A percentile compares a stretch with the other conserved stretches of the same genome.
Evolutionary conservation across 176 grass and related monocot species (phyloP).

Genomic region (Rhynchospora breviuscula): DNA sequence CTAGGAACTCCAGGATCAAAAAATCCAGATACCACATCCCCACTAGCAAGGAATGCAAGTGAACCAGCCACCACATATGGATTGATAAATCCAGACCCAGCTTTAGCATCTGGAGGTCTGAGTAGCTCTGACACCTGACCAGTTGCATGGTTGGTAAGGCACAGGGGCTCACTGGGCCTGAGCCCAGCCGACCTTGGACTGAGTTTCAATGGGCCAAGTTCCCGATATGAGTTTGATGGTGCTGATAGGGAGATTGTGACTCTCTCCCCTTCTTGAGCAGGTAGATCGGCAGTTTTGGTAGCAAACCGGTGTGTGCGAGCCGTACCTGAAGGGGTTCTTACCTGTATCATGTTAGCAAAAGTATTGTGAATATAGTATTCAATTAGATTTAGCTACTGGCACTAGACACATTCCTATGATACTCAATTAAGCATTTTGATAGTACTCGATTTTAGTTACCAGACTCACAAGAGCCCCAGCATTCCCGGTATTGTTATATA

Average conservation of each 20-base stretch:
- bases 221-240: slow-evolving; percentile 53
- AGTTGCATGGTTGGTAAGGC: slow-evolving; percentile 73
- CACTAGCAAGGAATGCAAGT: slow-evolving; percentile 68
- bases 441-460: not conserved
- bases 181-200: slow-evolving; percentile 46
- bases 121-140: slow-evolving; percentile 68
- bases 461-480: not conserved
- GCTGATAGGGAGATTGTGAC: slow-evolving; percentile 80
- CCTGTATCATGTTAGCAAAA: slow-evolving; percentile 38
- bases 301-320: slow-evolving; percentile 81
- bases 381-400: not conserved
- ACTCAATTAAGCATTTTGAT: not conserved
- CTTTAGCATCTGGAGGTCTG: slow-evolving; percentile 58
- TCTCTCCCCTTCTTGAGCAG: slow-evolving; percentile 93
- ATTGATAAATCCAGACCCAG: slow-evolving; percentile 38
- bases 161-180: slow-evolving; percentile 75
- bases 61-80: slow-evolving; percentile 58
- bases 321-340: slow-evolving; percentile 64
- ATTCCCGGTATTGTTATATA: not conserved
- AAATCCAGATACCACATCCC: slow-evolving; percentile 66
- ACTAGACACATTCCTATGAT: not conserved
- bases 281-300: slow-evolving; percentile 60
- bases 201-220: slow-evolving; percentile 69
- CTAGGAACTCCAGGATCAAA: slow-evolving; percentile 70
- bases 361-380: not conserved